Evolutionary conservation across 805 yeast genomes (phyloP), one percentile per base, ranked within the genome.

Genomic region (Yamadazyma insecticola): DNA sequence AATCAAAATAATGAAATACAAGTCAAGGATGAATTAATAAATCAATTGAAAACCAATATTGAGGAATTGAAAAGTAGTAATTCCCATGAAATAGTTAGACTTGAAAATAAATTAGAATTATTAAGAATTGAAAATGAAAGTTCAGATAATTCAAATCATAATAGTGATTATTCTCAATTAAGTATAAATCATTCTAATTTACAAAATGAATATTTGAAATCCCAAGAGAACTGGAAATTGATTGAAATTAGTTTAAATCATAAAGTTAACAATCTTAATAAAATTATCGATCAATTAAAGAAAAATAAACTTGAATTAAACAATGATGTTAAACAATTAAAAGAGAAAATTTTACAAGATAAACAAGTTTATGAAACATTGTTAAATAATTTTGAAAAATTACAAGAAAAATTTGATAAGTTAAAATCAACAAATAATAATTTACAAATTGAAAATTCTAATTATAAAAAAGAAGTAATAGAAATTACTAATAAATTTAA

Each of bases 191-290:
- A 73, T 24, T 75, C 71, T 26, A 58, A 70, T 11, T 48, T 85
- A 13, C 88, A 82, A 47, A 61, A 74, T 2, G 92, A 88, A 51
- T 81, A 84, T 42, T 72, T 83, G 6, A 70, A 78, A 11, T 82
- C 90, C 0, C 81, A 81, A 35, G 86, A 80, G 40, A 85, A 81
- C 51, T 86, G 96, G 95, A 79, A 81, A 35, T 62, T 77, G 13
- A 78, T 87, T 25, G 97, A 92, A 53, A 71, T 81, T 23, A 66
- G 76, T 3, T 64, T 87, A 37, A 71, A 73, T 36, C 50, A 47
- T 28, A 76, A 76, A 31, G 50, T 72, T 6, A 70, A 63, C 21
- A 55, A 53, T 5, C 41, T 66, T 16, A 34, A 51, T 3, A 26
- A 39, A n/a, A 35, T 55, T 5, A 34, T 60, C 10, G 67, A 63